Evolutionary conservation across 371 early-diverging fungal genomes (phyloP).

Genomic region (Mucor velutinosus): DNA sequence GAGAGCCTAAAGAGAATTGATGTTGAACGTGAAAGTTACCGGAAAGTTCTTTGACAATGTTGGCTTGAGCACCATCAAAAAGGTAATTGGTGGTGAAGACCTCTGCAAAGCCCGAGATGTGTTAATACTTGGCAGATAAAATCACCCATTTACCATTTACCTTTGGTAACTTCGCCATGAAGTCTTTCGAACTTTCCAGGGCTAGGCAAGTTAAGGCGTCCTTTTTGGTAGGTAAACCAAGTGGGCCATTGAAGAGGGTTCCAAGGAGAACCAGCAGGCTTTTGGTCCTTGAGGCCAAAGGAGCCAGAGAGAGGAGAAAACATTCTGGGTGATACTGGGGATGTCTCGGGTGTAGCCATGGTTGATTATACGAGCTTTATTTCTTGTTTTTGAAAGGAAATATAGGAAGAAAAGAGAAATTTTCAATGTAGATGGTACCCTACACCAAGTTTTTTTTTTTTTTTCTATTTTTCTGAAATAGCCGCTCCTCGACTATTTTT

Average conservation of each 20-base stretch:
- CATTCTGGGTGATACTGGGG: conserved; percentile 24
- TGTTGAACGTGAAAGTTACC: conserved; percentile 94
- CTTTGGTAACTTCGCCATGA: conserved; percentile 79
- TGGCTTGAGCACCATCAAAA: conserved; percentile 95
- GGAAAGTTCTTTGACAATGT: conserved; percentile 88
- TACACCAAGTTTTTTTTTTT: conserved; percentile 1
- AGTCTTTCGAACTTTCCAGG: conserved; percentile 88
- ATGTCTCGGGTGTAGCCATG: conserved; percentile 26
- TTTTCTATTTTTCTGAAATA: not conserved
- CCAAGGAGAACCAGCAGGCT: conserved; percentile 51
- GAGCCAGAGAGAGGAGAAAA: conserved; percentile 22
- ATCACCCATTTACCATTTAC: conserved; percentile 38
- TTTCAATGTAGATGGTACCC: conserved; percentile 9
- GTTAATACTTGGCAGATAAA: not conserved
- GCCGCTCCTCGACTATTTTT: not conserved
- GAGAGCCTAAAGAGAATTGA: conserved; percentile 87
- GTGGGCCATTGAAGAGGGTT: conserved; percentile 63
- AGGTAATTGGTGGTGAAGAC: conserved; percentile 79
- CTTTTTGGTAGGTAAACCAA: conserved; percentile 64
- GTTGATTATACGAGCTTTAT: not conserved
- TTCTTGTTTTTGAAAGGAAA: not conserved
- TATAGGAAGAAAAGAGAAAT: not conserved
- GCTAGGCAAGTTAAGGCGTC: conserved; percentile 75
- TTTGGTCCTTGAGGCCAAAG: conserved; percentile 37
- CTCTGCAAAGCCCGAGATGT: conserved; percentile 43